Base-by-base conservation (phyloP, 805 yeast genomes). In the Saturnispora halmiae region DNA sequence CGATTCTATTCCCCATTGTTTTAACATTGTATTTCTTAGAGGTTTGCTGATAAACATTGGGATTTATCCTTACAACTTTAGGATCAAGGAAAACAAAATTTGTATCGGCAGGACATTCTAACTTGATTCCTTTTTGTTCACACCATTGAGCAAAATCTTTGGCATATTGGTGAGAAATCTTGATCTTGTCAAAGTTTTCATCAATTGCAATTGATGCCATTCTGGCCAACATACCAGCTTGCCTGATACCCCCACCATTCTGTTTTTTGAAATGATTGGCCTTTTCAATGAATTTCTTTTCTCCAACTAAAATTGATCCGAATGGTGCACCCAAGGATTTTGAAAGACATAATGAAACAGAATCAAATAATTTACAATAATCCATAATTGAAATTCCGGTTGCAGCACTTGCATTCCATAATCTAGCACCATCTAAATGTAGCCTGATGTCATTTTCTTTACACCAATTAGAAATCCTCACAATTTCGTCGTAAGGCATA, bases 351-450 rank as follows among this genome's bases (percentile, higher is more conserved):
- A 88, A 70, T 13, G 95, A 84, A 36, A 88, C 83, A n/a, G 92
- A 77, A 61, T 87, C 96, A 57, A 87, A 87, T 46, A 77, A 65
- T 46, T 71, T 67, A 50, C 94, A 82, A 59, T 79, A 86, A 52
- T 84, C 84, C 15, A 60, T 62, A 46, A 87, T 61, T 14, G 85
- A 63, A 28, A 82, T 67, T 20, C 82, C 86, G 8, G 85, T 75
- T 21, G 72, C 88, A 10, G 72, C 82, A 31, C 77, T 67, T n/a
- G 96, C 96, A 58, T 83, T 84, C 88, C 94, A 87, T 38, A 88
- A 63, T 52, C 97, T 73, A n/a, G 96, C 97, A 47, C 96, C 97
- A 58, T 88, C 97, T 52, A 87, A 75, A 54, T 90, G 96, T 50
- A 87, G 59, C 42, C 66, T 70, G 41, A 84, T 61, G 41, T 66